A percentile compares a stretch with the other conserved stretches of the same genome.
phyloP scores from a whole-genome alignment of 192 early-diverging fungal genomes.

The Linnemannia hyalina region DNA sequence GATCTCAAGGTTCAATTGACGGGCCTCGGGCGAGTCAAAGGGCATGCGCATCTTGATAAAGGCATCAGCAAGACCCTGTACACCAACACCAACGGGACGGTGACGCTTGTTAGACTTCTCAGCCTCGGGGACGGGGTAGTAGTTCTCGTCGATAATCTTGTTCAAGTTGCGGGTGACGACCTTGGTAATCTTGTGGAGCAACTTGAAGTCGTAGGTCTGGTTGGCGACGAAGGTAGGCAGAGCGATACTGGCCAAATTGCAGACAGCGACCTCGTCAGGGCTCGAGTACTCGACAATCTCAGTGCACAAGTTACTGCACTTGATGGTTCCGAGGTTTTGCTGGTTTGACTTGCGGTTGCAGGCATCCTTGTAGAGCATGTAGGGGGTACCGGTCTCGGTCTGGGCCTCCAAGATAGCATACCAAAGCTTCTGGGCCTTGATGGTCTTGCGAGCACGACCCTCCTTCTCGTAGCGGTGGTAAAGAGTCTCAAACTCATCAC shows the following conservation, averaged over 20 bases:
- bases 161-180: slow-evolving; percentile 93
- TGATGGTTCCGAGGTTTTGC: slow-evolving; percentile 99
- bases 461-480: slow-evolving; percentile 88
- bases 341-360: slow-evolving; percentile 99
- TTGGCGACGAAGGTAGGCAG: slow-evolving; percentile 87
- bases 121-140: slow-evolving; percentile 94
- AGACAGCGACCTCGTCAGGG: slow-evolving; percentile 97
- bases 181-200: slow-evolving; percentile 88
- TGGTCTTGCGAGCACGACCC: slow-evolving; percentile 87
- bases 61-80: slow-evolving; percentile 97
- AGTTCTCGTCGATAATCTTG: slow-evolving; percentile 98
- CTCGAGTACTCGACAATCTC: slow-evolving; percentile 97
- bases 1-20: slow-evolving; percentile 86
- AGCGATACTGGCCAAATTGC: slow-evolving; percentile 96
- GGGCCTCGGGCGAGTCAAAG: slow-evolving; percentile 91
- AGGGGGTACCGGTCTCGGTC: slow-evolving; percentile 97
- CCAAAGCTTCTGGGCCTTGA: slow-evolving; percentile 99
- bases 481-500: slow-evolving; percentile 90
- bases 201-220: slow-evolving; percentile 84
- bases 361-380: slow-evolving; percentile 99
- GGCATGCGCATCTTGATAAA: slow-evolving; percentile 96
- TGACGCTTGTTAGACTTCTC: slow-evolving; percentile 92
- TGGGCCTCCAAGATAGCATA: slow-evolving; percentile 95
- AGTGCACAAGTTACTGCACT: slow-evolving; percentile 98
- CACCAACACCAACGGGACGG: slow-evolving; percentile 97